phyloP scores from a whole-genome alignment of 1,284 basidiomycete genomes.

The Rhodotorula glutinis region DNA sequence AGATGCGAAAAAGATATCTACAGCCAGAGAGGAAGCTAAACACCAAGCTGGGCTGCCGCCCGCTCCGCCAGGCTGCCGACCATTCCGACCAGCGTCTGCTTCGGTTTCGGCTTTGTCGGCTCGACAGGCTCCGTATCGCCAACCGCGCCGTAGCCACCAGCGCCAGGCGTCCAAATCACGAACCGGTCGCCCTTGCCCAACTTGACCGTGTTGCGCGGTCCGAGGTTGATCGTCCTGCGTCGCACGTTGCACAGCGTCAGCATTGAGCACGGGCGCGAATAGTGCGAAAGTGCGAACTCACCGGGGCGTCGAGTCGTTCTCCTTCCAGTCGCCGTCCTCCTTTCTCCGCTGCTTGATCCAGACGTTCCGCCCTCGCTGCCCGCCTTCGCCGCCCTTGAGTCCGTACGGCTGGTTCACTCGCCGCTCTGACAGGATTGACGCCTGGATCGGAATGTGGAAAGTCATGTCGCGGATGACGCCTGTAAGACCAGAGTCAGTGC shows the following conservation, averaged over 20 bases:
- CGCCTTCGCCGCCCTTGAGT: constrained; percentile 78
- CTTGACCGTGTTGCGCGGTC: constrained; percentile 81
- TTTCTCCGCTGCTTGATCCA: constrained; percentile 81
- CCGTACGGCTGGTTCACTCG: constrained; percentile 88
- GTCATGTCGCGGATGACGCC: constrained; percentile 78
- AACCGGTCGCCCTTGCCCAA: constrained; percentile 81
- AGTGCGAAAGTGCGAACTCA: not conserved
- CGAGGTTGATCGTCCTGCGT: constrained; percentile 74
- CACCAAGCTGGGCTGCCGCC: constrained; percentile 27
- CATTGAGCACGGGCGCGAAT: not conserved
- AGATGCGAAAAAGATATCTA: too few species aligned
- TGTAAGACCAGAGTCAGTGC: not conserved
- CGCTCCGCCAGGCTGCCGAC: constrained; percentile 33
- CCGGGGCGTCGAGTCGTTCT: constrained; percentile 36
- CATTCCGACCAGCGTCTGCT: constrained; percentile 48
- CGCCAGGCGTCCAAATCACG: constrained; percentile 84
- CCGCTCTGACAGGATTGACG: constrained; percentile 74
- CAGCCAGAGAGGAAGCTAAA: not conserved
- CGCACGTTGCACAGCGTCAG: constrained; percentile 38
- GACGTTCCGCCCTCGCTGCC: constrained; percentile 73
- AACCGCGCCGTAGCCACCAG: constrained; percentile 47
- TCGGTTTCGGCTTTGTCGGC: not conserved
- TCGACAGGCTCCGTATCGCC: not conserved
- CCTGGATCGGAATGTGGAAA: constrained; percentile 73
- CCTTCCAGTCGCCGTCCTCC: constrained; percentile 50